Evolutionary conservation across 257 asterid genomes (phyloP), one percentile per base, ranked within the genome.

Genomic region (Solanum peruvianum): DNA sequence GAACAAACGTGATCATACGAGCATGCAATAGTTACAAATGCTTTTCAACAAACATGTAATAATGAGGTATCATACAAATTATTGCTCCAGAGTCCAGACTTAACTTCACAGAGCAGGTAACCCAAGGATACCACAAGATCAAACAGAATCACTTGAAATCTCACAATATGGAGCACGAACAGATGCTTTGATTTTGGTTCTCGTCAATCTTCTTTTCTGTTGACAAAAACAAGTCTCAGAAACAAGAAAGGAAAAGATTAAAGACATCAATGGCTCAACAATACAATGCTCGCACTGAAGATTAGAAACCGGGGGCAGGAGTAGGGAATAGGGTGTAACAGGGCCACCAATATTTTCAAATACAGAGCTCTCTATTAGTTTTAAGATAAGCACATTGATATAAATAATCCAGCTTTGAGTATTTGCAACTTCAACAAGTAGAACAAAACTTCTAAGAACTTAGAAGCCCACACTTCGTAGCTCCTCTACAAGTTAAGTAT

Each of bases 161-260:
- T 92, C 91, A 93, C 93, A 93, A 86, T 90, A 93, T 90, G 86
- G 94, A 87, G 87, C 95, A 93, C 2, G 93, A 86, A 86, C 95
- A 93, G 27, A 88, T 76, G 85, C 88, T 91, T 89, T 89, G 90
- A 88, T 90, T 91, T 67, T 93, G 92, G 72, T 66, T 78, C 82
- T 93, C 89, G 4, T 91, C 93, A 31, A 92, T 89, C 91, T 93
- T 93, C 93, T 92, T 93, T 89, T 90, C 93, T 92, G 93, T 82
- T 44, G 76, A 88, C 15, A 82, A 45, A 85, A 37, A 85, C 56
- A 11, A 80, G 31, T 73, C 84, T 88, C 71, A 88, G 87, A 29
- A 29, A n/a, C 85, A 80, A 47, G 16, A 45, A 80, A 29, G 45
- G 20, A 16, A 18, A 47, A 29, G 18, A 16, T 29, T 80, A 18